Conservation (phyloP, 345 rosid species). For the Brassica cretica region DNA sequence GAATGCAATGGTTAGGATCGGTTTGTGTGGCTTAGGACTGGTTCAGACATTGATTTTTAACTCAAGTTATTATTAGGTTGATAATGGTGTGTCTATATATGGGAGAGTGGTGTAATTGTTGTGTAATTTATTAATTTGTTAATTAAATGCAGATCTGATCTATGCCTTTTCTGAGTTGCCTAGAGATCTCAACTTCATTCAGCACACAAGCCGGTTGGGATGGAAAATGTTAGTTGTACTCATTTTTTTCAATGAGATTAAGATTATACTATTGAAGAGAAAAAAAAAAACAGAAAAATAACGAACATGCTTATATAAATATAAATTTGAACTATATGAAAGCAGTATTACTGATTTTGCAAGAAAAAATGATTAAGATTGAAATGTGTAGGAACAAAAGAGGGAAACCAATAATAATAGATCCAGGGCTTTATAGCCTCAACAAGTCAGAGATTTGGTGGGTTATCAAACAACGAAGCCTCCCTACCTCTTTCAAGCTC, state of each 20-base stretch:
- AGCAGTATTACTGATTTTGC: background rate
- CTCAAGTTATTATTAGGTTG: background rate
- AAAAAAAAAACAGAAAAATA: background rate
- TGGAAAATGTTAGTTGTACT: constrained; percentile 75
- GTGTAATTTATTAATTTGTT: background rate
- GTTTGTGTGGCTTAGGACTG: background rate
- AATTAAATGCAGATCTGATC: constrained; percentile 71
- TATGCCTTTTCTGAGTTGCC: constrained; percentile 80
- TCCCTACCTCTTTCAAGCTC: constrained; percentile 94
- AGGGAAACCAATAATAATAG: constrained; percentile 84
- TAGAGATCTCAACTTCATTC: constrained; percentile 83
- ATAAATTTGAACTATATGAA: background rate
- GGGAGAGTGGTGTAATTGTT: background rate
- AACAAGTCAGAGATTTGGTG: constrained; percentile 93
- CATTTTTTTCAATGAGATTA: background rate
- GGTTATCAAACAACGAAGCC: constrained; percentile 63
- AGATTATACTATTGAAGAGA: background rate
- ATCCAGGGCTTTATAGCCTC: constrained; percentile 71
- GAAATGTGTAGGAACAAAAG: constrained; percentile 66
- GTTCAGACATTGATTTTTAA: constrained; percentile 4
- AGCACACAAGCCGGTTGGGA: constrained; percentile 74
- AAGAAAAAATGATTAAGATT: background rate
- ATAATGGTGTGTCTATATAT: background rate
- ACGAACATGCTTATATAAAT: background rate
- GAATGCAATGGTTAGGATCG: constrained; percentile 13